Evolutionary conservation across 495 filamentous ascomycete species (phyloP), one percentile per base, ranked within the genome.

Genomic region (Daldinia childiae): DNA sequence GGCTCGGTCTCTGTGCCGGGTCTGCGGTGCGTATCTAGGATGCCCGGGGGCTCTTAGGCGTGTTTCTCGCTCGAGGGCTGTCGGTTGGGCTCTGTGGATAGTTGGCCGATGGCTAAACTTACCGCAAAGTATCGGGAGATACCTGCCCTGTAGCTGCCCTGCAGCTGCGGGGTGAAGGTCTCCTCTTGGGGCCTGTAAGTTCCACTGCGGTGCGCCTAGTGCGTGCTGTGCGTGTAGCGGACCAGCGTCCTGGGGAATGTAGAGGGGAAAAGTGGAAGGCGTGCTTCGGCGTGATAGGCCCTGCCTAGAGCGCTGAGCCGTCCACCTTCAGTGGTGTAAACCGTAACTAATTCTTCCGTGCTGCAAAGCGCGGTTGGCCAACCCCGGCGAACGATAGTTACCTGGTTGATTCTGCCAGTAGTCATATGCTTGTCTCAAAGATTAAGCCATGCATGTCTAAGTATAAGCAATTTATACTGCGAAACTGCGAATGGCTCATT

Each of bases 31-130:
- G n/a, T 54, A 56, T 66, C 61, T 71, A 71, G 55, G 68, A 71
- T 32, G 62, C 45, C 3, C 43, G 39, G 59, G 19, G 34, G 60
- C 72, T 50, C 26, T 65, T 45, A 71, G 75, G 78, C 58, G 77
- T 66, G 56, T 68, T 60, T 56, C 56, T 69, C 62, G 66, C 62
- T 17, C 15, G 24, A 60, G 36, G 63, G 64, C 72, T 79, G 73
- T 62, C 67, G 39, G 82, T 62, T 55, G 51, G 51, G 51, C 51
- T 55, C 51, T 55, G 51, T 55, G 51, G 51, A 55, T 32, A 29
- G 51, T 27, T 55, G 51, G 51, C 51, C 24, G 41, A 55, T 55
- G 24, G 51, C 51, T 55, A 55, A 27, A 19, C 32, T 24, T 30
- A 55, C 51, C 51, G 29, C 24, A 29, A 55, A 55, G 51, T 15